Evolutionary conservation across 2,329 filamentous ascomycete species (phyloP).

Genomic region (Teratosphaeria pseudoeucalypti): DNA sequence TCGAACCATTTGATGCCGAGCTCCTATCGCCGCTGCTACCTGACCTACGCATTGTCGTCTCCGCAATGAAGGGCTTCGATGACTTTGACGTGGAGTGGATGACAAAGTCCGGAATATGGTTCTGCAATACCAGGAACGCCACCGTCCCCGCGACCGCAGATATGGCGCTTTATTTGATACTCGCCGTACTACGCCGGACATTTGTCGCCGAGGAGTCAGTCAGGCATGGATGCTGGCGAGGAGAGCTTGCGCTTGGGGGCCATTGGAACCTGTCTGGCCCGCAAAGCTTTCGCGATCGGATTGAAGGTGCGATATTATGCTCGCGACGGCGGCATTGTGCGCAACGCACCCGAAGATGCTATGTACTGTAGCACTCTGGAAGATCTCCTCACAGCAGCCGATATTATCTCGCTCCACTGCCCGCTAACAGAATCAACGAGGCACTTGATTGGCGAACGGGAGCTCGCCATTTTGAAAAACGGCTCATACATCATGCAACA

Average conservation of each 20-base stretch:
- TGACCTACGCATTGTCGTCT: constrained; percentile 36
- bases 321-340: not conserved
- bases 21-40: constrained; percentile 33
- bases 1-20: constrained; percentile 40
- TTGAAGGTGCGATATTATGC: constrained; percentile 6
- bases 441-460: constrained; percentile 28
- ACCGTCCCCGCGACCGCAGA: constrained; percentile 35
- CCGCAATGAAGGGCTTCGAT: constrained; percentile 31
- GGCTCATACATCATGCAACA: constrained; percentile 42
- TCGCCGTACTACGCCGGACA: constrained; percentile 33
- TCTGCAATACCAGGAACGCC: constrained; percentile 42
- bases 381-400: constrained; percentile 30
- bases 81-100: constrained; percentile 14
- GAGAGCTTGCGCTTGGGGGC: constrained; percentile 37
- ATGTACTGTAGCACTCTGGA: constrained; percentile 41
- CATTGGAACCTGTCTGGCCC: constrained; percentile 21
- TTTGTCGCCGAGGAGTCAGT: constrained; percentile 6
- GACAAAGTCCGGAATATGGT: constrained; percentile 27
- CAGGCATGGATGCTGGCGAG: constrained; percentile 5
- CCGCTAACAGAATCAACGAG: constrained; percentile 34
- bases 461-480: constrained; percentile 40
- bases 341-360: constrained; percentile 33
- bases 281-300: not conserved
- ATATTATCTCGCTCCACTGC: constrained; percentile 40
- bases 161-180: constrained; percentile 29